phyloP scores from a whole-genome alignment of 306 rosid genomes.

The Lathyrus aphaca region DNA sequence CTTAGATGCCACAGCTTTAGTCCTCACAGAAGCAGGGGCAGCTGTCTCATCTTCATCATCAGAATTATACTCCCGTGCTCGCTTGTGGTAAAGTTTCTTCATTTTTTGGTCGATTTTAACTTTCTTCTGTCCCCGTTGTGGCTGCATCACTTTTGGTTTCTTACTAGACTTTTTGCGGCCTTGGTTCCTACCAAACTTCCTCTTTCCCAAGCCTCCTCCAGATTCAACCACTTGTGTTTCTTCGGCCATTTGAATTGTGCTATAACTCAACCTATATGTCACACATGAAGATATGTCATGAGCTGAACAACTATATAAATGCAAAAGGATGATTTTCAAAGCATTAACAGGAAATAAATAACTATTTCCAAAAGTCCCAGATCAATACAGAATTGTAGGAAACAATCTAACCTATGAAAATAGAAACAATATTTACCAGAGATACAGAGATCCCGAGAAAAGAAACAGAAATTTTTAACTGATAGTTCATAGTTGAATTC shows the following conservation, averaged over 20 bases:
- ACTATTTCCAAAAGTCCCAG: not conserved
- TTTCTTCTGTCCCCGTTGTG: conserved; percentile 54
- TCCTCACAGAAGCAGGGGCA: conserved; percentile 31
- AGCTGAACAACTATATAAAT: not conserved
- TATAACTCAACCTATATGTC: conserved; percentile 30
- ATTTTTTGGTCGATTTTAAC: conserved; percentile 60
- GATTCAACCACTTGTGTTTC: conserved; percentile 46
- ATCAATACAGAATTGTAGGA: not conserved
- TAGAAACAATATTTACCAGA: not conserved
- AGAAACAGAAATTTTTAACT: not conserved
- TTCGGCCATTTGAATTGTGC: conserved; percentile 64
- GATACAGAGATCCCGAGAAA: not conserved
- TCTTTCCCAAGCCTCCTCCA: conserved; percentile 51
- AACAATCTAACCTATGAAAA: not conserved
- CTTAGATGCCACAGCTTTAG: conserved; percentile 3
- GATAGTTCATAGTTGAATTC: not conserved
- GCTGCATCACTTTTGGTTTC: conserved; percentile 48
- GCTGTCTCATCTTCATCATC: conserved; percentile 56
- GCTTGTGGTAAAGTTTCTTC: conserved; percentile 78
- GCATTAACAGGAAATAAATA: not conserved
- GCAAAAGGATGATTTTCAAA: not conserved
- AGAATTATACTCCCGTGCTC: conserved; percentile 84
- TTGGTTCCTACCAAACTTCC: conserved; percentile 53
- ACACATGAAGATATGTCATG: conserved; percentile 17
- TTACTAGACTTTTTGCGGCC: conserved; percentile 53